phyloP scores from a whole-genome alignment of 2,329 filamentous ascomycete species.

The Thyridium curvatum region DNA sequence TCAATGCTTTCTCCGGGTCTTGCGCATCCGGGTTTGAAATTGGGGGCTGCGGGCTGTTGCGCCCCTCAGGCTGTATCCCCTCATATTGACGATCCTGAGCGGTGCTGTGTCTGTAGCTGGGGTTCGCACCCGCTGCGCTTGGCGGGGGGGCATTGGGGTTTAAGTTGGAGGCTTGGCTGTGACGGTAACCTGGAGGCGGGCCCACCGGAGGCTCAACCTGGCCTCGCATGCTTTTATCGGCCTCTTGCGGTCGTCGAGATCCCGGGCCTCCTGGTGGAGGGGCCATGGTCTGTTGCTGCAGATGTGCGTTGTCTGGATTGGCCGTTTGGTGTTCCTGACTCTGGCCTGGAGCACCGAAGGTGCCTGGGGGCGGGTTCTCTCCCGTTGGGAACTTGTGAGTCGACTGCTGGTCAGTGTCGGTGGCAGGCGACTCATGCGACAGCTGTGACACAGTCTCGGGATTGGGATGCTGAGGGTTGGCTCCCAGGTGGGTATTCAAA shows the following conservation, averaged over 20 bases:
- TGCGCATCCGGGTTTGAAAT: conserved; percentile 29
- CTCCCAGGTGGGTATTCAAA: conserved; percentile 24
- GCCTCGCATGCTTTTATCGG: conserved; percentile 38
- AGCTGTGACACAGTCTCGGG: conserved; percentile 56
- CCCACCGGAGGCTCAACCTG: conserved; percentile 36
- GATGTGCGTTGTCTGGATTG: not conserved
- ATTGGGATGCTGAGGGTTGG: conserved; percentile 34
- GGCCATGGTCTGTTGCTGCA: conserved; percentile 32
- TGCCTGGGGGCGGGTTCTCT: conserved; percentile 8
- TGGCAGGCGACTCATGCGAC: conserved; percentile 53
- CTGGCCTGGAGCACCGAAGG: conserved; percentile 23
- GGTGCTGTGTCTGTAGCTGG: conserved; percentile 32
- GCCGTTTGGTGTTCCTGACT: conserved; percentile 19
- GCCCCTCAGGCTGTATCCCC: conserved; percentile 31
- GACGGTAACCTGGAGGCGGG: conserved; percentile 45
- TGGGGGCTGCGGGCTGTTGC: conserved; percentile 51
- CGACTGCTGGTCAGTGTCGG: conserved; percentile 43
- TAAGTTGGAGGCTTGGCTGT: conserved; percentile 38
- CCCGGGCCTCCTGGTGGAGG: conserved; percentile 35
- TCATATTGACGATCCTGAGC: conserved; percentile 37
- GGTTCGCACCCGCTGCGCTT: conserved; percentile 23
- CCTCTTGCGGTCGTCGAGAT: conserved; percentile 41
- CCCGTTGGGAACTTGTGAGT: conserved; percentile 36
- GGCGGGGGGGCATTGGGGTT: conserved; percentile 34
- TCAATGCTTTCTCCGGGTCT: conserved; percentile 49